A percentile compares a stretch with the other conserved stretches of the same genome.
Evolutionary conservation across 345 rosid species (phyloP).

Genomic region (Eutrema heterophyllum): DNA sequence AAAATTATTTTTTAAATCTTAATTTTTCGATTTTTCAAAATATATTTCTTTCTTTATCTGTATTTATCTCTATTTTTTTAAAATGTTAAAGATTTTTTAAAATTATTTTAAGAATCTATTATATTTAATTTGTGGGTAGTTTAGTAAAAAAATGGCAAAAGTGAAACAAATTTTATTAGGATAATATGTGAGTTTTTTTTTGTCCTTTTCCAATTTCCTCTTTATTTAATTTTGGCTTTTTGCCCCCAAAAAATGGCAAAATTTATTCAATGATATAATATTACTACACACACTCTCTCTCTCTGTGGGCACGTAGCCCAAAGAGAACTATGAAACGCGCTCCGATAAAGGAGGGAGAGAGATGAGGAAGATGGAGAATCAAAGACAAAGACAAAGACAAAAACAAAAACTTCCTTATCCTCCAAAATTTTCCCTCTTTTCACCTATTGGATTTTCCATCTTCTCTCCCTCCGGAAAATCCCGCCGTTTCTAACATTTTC

Average conservation of each 20-base stretch:
- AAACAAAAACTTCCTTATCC: conserved; percentile 1
- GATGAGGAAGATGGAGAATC: conserved; percentile 26
- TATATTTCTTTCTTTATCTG: too few species aligned
- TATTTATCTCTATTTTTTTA: too few species aligned
- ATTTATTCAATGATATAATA: not conserved
- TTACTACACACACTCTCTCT: not conserved
- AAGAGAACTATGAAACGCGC: conserved; percentile 15
- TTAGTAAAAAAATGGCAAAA: too few species aligned
- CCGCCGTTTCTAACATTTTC: conserved; percentile 18
- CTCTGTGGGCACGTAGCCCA: conserved; percentile 20
- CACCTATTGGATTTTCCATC: not conserved
- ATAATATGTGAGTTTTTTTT: too few species aligned
- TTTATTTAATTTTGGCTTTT: not conserved
- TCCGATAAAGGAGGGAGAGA: conserved; percentile 26
- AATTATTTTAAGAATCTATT: too few species aligned
- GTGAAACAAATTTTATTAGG: too few species aligned
- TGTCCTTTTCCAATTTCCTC: too few species aligned
- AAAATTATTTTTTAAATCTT: too few species aligned
- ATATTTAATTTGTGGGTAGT: too few species aligned
- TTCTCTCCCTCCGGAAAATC: not conserved
- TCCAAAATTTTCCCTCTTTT: not conserved
- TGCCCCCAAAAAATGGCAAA: not conserved
- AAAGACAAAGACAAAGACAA: not conserved
- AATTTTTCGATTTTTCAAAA: too few species aligned
- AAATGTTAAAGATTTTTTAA: too few species aligned